These are phyloP conservation scores for Scutellaria baicalensis DNA, from an alignment of 257 asterid genomes.

Conservation along the genomic window DNA sequence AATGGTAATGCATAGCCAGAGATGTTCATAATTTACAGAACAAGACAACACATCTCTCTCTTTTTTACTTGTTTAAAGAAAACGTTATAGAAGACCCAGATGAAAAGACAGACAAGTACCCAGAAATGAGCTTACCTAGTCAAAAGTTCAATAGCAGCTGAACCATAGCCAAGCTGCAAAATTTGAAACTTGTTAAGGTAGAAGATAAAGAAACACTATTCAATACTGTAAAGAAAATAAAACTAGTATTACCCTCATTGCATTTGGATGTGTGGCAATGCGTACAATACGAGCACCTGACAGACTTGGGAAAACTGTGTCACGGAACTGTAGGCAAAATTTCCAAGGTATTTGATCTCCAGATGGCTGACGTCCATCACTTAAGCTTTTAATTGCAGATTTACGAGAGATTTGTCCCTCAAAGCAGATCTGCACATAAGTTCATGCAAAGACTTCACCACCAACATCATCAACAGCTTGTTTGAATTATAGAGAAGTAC, in stretches of 20 bases:
- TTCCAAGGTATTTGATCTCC: slow-evolving; percentile 99
- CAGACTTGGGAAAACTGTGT: slow-evolving; percentile 73
- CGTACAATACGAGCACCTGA: slow-evolving; percentile 98
- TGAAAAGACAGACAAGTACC: slow-evolving; percentile 3
- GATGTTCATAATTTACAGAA: neutral
- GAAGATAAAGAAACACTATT: neutral
- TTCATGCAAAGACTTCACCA: slow-evolving; percentile 1
- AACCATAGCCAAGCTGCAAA: slow-evolving; percentile 85
- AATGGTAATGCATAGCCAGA: neutral
- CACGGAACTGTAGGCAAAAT: slow-evolving; percentile 69
- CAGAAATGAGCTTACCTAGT: slow-evolving; percentile 41
- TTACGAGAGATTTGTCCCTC: slow-evolving; percentile 87
- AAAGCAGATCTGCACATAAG: slow-evolving; percentile 50
- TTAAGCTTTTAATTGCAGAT: slow-evolving; percentile 63
- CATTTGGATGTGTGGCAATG: slow-evolving; percentile 96
- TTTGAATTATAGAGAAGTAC: neutral
- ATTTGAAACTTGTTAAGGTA: slow-evolving; percentile 6
- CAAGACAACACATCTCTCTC: neutral
- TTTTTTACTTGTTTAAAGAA: neutral
- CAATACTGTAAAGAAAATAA: neutral
- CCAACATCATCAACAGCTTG: neutral
- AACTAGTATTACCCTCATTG: slow-evolving; percentile 69
- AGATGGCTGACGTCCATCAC: slow-evolving; percentile 64
- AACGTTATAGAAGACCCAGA: neutral
- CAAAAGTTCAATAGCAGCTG: slow-evolving; percentile 80